Evolutionary conservation across 2,329 filamentous ascomycete species (phyloP).

Genomic region (Fusarium solani-melongenae): DNA sequence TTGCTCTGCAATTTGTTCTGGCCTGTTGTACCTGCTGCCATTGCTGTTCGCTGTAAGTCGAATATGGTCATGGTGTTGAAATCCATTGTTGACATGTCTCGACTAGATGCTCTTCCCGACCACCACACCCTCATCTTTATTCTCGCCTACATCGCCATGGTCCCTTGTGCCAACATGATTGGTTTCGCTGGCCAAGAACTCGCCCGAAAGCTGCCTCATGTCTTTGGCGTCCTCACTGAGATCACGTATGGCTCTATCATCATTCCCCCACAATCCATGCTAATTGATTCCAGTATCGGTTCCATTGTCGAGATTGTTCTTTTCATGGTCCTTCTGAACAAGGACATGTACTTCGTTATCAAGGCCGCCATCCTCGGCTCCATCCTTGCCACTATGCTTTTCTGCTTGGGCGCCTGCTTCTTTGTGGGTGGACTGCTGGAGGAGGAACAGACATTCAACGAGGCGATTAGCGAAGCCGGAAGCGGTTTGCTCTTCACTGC

Average conservation of each 20-base stretch:
- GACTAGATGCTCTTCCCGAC: conserved; percentile 48
- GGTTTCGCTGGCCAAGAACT: conserved; percentile 73
- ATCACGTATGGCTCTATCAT: conserved; percentile 57
- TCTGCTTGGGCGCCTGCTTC: conserved; percentile 85
- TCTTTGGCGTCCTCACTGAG: conserved; percentile 71
- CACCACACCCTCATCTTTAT: conserved; percentile 59
- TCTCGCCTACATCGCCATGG: conserved; percentile 62
- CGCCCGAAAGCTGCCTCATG: conserved; percentile 81
- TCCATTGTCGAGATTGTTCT: conserved; percentile 85
- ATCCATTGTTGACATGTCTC: conserved; percentile 4
- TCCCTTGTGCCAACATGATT: conserved; percentile 62
- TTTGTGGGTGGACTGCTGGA: conserved; percentile 77
- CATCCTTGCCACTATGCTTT: conserved; percentile 82
- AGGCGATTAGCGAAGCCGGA: conserved; percentile 82
- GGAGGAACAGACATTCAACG: conserved; percentile 77
- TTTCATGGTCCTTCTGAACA: conserved; percentile 78
- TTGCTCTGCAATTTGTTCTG: conserved; percentile 61
- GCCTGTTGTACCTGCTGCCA: conserved; percentile 61
- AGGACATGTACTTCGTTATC: conserved; percentile 74
- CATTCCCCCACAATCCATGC: not conserved
- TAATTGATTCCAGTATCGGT: conserved; percentile 60
- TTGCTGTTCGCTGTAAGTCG: conserved; percentile 54
- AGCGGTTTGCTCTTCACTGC: conserved; percentile 82
- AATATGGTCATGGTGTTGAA: not conserved
- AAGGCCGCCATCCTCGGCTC: conserved; percentile 86